phyloP scores from a whole-genome alignment of 2,329 filamentous ascomycete genomes.

The Sclerotinia spermophila region DNA sequence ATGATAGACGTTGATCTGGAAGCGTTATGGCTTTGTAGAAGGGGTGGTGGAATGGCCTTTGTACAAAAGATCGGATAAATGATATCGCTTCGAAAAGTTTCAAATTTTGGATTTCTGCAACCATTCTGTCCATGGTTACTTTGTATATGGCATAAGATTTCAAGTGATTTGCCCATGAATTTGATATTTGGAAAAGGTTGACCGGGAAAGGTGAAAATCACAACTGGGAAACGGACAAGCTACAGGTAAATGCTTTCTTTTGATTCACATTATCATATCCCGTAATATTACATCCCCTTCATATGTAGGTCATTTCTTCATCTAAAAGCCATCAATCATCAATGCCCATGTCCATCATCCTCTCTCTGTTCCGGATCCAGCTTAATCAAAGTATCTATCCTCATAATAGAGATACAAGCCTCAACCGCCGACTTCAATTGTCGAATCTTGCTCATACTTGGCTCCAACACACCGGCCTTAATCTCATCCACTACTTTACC shows the following conservation, averaged over 20 bases:
- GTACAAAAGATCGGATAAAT: slow-evolving; percentile 21
- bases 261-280: slow-evolving; percentile 15
- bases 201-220: neutral
- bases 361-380: slow-evolving; percentile 84
- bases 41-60: slow-evolving; percentile 32
- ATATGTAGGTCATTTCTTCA: slow-evolving; percentile 19
- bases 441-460: slow-evolving; percentile 96
- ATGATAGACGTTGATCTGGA: slow-evolving; percentile 44
- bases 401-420: slow-evolving; percentile 98
- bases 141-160: neutral
- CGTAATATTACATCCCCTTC: slow-evolving; percentile 19
- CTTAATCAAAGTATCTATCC: slow-evolving; percentile 98
- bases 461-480: slow-evolving; percentile 93
- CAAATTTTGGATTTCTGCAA: neutral
- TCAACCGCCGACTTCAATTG: slow-evolving; percentile 98
- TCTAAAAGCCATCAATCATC: slow-evolving; percentile 34
- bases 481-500: slow-evolving; percentile 91
- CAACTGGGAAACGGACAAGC: neutral
- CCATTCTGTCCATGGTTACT: neutral
- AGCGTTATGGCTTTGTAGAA: slow-evolving; percentile 38
- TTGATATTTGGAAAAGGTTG: neutral
- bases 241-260: slow-evolving; percentile 18
- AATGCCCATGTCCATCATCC: slow-evolving; percentile 86
- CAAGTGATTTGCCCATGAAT: neutral
- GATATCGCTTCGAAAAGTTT: slow-evolving; percentile 16